phyloP scores from a whole-genome alignment of 352 stramenopile genomes.

The Globisporangium okanoganense region DNA sequence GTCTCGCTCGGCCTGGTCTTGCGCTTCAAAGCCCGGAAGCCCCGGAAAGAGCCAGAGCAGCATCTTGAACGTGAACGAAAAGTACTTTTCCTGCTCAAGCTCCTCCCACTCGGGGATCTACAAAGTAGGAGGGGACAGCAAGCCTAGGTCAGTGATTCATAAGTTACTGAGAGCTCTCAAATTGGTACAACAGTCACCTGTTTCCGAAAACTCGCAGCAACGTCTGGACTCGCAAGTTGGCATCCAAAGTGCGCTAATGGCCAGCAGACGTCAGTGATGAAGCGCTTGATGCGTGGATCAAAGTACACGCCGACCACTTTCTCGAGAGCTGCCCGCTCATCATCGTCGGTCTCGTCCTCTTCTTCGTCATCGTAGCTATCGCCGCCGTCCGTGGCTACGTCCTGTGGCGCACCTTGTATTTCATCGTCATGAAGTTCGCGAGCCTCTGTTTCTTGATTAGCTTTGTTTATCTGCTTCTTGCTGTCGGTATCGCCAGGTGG shows the following conservation, averaged over 20 bases:
- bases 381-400: not conserved
- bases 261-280: constrained; percentile 46
- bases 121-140: not conserved
- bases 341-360: not conserved
- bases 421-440: not conserved
- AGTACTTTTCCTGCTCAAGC: constrained; percentile 43
- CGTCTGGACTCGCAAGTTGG: not conserved
- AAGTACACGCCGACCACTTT: constrained; percentile 34
- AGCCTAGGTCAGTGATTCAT: too few species aligned
- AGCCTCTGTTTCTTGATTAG: not conserved
- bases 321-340: constrained; percentile 5
- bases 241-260: constrained; percentile 40
- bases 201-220: not conserved
- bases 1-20: constrained; percentile 34
- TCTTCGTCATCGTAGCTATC: not conserved
- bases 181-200: too few species aligned
- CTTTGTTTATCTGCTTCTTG: not conserved
- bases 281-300: constrained; percentile 28
- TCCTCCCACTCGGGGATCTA: constrained; percentile 34
- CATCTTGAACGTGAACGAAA: constrained; percentile 34
- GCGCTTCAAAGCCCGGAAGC: constrained; percentile 34
- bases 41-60: constrained; percentile 53
- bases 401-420: not conserved
- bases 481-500: not conserved
- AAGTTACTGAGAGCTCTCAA: too few species aligned